These are phyloP conservation scores for Gaeumannomyces tritici DNA, from an alignment of 2,329 filamentous ascomycete species.

Conservation along the genomic window DNA sequence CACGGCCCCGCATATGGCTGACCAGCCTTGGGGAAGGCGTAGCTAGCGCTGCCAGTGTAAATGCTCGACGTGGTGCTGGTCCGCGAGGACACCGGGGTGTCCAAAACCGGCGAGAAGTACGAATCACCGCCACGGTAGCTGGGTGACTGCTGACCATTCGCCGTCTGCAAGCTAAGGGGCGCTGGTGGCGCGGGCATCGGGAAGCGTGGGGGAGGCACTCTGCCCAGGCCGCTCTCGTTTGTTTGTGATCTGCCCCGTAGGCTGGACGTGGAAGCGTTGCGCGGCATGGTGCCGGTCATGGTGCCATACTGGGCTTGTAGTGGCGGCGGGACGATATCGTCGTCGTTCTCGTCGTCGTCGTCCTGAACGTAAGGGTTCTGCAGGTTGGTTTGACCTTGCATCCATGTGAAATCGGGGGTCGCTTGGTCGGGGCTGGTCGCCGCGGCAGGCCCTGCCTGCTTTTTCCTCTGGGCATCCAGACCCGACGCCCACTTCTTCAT, in stretches of 20 bases:
- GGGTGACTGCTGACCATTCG: slow-evolving; percentile 43
- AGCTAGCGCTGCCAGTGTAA: slow-evolving; percentile 43
- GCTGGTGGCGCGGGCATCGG: slow-evolving; percentile 50
- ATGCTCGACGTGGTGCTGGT: slow-evolving; percentile 68
- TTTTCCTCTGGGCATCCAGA: slow-evolving; percentile 67
- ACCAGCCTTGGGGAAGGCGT: slow-evolving; percentile 65
- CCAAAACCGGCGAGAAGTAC: slow-evolving; percentile 83
- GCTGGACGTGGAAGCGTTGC: slow-evolving; percentile 66
- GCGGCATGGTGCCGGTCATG: slow-evolving; percentile 35
- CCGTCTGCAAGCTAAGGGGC: slow-evolving; percentile 60
- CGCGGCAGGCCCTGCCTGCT: slow-evolving; percentile 38
- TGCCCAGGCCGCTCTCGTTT: slow-evolving; percentile 53
- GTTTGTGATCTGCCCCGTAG: slow-evolving; percentile 70
- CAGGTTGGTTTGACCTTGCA: slow-evolving; percentile 57
- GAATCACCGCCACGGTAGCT: slow-evolving; percentile 60
- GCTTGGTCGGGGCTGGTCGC: slow-evolving; percentile 34
- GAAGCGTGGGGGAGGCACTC: slow-evolving; percentile 57
- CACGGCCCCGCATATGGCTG: slow-evolving; percentile 51
- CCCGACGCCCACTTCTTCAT: slow-evolving; percentile 88
- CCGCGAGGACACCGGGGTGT: slow-evolving; percentile 68
- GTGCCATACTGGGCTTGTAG: slow-evolving; percentile 20
- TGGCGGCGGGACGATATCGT: slow-evolving; percentile 28
- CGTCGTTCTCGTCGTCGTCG: slow-evolving; percentile 51
- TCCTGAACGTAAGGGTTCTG: slow-evolving; percentile 70
- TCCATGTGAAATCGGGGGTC: slow-evolving; percentile 72